Evolutionary conservation across 2,329 filamentous ascomycete species (phyloP).

Genomic region (Alternaria gaisen): DNA sequence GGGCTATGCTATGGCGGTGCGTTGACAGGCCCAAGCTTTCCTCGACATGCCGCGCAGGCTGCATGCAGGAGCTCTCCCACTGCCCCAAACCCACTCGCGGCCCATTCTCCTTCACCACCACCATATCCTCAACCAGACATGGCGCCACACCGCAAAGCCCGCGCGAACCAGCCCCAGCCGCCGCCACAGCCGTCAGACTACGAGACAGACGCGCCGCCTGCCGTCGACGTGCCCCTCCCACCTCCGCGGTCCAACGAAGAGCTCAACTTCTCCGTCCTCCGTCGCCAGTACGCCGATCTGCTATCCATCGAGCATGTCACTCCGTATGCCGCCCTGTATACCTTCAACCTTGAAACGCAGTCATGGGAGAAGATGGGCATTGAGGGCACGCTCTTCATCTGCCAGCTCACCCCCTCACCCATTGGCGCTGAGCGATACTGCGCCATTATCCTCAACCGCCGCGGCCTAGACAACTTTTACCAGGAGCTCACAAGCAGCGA

Average conservation of each 20-base stretch:
- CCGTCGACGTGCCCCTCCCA: conserved; percentile 52
- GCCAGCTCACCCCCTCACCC: conserved; percentile 62
- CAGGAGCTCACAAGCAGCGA: conserved; percentile 54
- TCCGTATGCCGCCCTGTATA: conserved; percentile 86
- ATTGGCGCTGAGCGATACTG: conserved; percentile 51
- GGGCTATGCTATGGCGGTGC: conserved; percentile 2
- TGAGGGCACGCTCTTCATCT: conserved; percentile 90
- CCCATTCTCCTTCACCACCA: not conserved
- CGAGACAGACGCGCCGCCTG: conserved; percentile 58
- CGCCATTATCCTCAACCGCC: conserved; percentile 59
- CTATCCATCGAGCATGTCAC: conserved; percentile 79
- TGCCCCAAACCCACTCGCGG: not conserved
- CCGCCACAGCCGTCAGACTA: conserved; percentile 63
- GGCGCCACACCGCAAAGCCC: conserved; percentile 43
- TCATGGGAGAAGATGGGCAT: conserved; percentile 86
- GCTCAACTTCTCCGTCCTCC: conserved; percentile 85
- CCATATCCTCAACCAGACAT: conserved; percentile 25
- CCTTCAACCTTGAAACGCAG: conserved; percentile 70
- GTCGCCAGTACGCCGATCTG: conserved; percentile 80
- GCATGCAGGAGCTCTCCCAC: too few relatives aligned
- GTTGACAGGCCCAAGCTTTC: conserved; percentile 12
- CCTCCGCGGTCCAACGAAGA: conserved; percentile 77
- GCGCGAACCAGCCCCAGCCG: conserved; percentile 39
- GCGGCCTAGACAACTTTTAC: conserved; percentile 59
- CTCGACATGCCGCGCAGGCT: not conserved